Evolutionary conservation across 1,139 yeast genomes (phyloP).

Genomic region (Protomyces inundatus): DNA sequence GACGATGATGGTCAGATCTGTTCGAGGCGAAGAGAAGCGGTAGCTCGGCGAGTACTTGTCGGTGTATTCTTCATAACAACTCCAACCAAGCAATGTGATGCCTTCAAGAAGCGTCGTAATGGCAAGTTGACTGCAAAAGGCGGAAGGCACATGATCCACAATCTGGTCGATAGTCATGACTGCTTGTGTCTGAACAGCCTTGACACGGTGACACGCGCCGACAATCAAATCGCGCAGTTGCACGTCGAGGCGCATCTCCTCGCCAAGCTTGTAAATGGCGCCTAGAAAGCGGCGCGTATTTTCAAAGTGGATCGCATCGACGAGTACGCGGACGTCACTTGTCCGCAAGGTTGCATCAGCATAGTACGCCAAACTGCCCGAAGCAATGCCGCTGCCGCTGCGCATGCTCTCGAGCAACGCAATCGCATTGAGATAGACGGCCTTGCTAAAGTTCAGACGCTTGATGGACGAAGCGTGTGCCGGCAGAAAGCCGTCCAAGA

Average conservation of each 20-base stretch:
- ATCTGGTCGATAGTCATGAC: slow-evolving; percentile 70
- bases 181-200: slow-evolving; percentile 73
- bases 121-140: slow-evolving; percentile 68
- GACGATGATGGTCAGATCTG: slow-evolving; percentile 7
- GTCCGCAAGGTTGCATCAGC: slow-evolving; percentile 77
- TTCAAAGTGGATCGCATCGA: slow-evolving; percentile 60
- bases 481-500: slow-evolving; percentile 17
- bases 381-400: slow-evolving; percentile 74
- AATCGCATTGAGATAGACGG: slow-evolving; percentile 84
- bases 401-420: slow-evolving; percentile 72
- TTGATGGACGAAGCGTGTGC: slow-evolving; percentile 39
- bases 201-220: slow-evolving; percentile 71
- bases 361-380: slow-evolving; percentile 66
- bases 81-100: slow-evolving; percentile 67
- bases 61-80: slow-evolving; percentile 79
- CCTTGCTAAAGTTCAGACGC: slow-evolving; percentile 65
- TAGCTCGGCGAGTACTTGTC: slow-evolving; percentile 81
- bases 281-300: slow-evolving; percentile 55
- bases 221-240: slow-evolving; percentile 67
- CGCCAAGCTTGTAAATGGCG: background rate
- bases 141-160: slow-evolving; percentile 66
- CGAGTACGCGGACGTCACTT: slow-evolving; percentile 66
- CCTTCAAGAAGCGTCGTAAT: slow-evolving; percentile 76
- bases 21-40: slow-evolving; percentile 52
- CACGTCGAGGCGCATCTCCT: slow-evolving; percentile 44